Base-by-base conservation (phyloP, 148 eudicot genomes). In the Chenopodium album region DNA sequence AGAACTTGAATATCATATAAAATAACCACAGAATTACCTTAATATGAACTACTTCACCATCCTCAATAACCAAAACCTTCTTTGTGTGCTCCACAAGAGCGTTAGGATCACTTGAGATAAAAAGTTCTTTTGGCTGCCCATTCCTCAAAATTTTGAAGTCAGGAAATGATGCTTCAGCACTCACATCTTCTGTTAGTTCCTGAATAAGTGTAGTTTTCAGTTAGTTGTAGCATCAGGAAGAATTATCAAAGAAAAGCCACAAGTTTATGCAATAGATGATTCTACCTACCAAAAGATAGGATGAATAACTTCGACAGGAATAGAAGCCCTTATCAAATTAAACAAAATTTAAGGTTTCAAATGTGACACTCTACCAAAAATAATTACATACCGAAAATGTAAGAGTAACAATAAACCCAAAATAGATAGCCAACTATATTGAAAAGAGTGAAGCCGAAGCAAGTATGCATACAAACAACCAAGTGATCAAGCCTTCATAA, bases 31-130 rank as follows among this genome's bases (percentile, higher is more conserved):
- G 41, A 63, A 63, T 67, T 93, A 93, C 99, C 99, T 92, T 93
- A 3, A 95, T 82, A 83, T 95, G 97, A 82, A 95, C 91, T 78
- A 95, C 94, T 93, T 95, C 99, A 64, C 91, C 92, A 88, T 95
- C 99, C 85, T 95, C 99, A 72, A 95, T 91, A 81, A 92, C 92
- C 88, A 95, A 87, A 70, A 93, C 97, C 89, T 90, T 93, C 81
- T 92, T 95, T 28, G 99, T 95, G 87, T 95, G 98, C 77, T 95
- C 99, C 78, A 95, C 91, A 73, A 95, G 82, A 80, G 98, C 99
- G 87, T 90, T 89, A 75, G 98, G 90, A 88, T 95, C 99, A 88
- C 99, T 95, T 68, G 99, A 95, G 65, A 95, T 77, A 86, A 93
- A 93, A 34, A 95, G 89, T 87, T 95, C 99, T 87, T 87, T 93